Percentiles rank a stretch among this genome's conserved stretches.
phyloP scores from a whole-genome alignment of 805 yeast genomes.

The Candida insectorum region DNA sequence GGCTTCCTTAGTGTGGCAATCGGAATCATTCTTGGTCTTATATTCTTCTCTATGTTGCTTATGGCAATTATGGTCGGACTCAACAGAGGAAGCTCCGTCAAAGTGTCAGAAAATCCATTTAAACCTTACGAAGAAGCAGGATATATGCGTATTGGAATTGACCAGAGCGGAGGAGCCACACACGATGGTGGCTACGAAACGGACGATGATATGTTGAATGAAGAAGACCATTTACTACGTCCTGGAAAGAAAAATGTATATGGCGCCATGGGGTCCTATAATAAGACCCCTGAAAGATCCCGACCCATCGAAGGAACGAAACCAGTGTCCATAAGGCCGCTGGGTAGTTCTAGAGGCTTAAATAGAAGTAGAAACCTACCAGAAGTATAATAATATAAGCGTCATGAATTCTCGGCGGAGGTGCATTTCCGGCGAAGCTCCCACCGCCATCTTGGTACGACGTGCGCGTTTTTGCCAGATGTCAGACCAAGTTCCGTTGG shows the following conservation, averaged over 20 bases:
- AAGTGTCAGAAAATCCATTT: slow-evolving; percentile 8
- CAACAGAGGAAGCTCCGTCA: slow-evolving; percentile 10
- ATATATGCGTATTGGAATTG: slow-evolving; percentile 38
- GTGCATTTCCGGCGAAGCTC: too few relatives aligned
- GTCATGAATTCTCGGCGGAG: too few relatives aligned
- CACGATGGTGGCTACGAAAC: slow-evolving; percentile 43
- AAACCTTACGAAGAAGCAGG: slow-evolving; percentile 17
- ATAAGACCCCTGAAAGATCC: not conserved
- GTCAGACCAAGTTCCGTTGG: too few relatives aligned
- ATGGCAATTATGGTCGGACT: slow-evolving; percentile 18
- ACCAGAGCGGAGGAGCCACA: too few relatives aligned
- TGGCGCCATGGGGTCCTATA: slow-evolving; percentile 33
- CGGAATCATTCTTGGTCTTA: slow-evolving; percentile 62
- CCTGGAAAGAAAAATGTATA: too few relatives aligned
- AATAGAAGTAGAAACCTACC: slow-evolving; percentile 6
- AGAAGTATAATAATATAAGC: slow-evolving; percentile 39
- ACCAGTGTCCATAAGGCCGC: slow-evolving; percentile 4
- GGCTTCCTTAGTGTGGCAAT: slow-evolving; percentile 67
- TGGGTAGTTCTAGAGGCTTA: not conserved
- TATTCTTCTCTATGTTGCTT: slow-evolving; percentile 29
- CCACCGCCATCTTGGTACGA: too few relatives aligned
- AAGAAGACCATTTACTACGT: slow-evolving; percentile 30
- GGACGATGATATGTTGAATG: slow-evolving; percentile 35
- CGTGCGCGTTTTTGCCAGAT: too few relatives aligned
- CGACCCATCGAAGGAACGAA: too few relatives aligned